These are phyloP conservation scores for Botrytis galanthina DNA, from an alignment of 2,329 filamentous ascomycete genomes.

Conservation along the genomic window DNA sequence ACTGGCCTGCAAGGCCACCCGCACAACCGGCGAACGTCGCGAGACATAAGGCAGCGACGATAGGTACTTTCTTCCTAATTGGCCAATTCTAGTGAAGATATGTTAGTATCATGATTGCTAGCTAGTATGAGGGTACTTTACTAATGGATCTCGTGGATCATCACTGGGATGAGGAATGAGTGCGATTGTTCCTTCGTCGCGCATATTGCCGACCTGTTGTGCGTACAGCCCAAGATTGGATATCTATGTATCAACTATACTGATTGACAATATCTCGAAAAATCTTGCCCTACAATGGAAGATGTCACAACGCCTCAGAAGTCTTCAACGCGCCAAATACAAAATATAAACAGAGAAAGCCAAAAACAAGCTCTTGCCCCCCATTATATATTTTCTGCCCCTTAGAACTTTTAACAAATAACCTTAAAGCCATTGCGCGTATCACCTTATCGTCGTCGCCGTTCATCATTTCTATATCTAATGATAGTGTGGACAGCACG, in stretches of 20 bases:
- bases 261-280: neutral
- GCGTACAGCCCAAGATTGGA: neutral
- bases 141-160: constrained; percentile 48
- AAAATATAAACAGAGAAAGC: neutral
- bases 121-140: neutral
- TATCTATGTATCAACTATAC: neutral
- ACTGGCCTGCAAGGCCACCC: constrained; percentile 21
- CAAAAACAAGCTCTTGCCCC: neutral
- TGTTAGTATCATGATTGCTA: neutral
- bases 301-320: neutral
- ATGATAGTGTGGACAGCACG: neutral
- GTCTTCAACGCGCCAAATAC: neutral
- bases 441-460: neutral
- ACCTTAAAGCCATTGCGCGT: neutral
- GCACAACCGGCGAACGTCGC: constrained; percentile 24
- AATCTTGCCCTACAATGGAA: neutral
- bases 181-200: constrained; percentile 5
- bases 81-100: constrained; percentile 37
- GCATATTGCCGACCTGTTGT: neutral
- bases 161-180: constrained; percentile 45
- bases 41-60: constrained; percentile 22
- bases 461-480: neutral
- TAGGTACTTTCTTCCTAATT: constrained; percentile 23
- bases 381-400: neutral
- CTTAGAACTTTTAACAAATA: neutral